Percentiles rank a stretch among this genome's conserved stretches.
Conservation (phyloP, 129 eudicot genomes). For the Kitagawia praeruptora region DNA sequence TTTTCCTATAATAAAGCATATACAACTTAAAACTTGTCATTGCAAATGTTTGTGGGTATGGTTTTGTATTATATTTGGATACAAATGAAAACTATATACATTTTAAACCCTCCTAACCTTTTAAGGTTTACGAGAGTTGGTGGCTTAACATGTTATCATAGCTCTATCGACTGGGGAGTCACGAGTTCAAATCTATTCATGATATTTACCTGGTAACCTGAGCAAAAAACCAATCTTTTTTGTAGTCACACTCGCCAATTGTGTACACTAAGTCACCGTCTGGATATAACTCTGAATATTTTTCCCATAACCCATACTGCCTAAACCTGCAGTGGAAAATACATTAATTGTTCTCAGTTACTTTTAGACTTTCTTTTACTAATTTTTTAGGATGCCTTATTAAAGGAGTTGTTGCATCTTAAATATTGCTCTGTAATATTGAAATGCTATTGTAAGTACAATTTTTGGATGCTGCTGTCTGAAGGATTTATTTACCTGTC, state of each 20-base stretch:
- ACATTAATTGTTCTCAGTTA: not conserved
- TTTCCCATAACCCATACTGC: constrained; percentile 72
- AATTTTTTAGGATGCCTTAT: not conserved
- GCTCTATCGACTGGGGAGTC: not conserved
- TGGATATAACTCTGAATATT: constrained; percentile 37
- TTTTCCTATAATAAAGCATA: constrained; percentile 22
- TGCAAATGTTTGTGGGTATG: not conserved
- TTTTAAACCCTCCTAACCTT: not conserved
- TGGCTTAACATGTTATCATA: not conserved
- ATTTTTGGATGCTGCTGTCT: not conserved
- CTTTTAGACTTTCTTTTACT: not conserved
- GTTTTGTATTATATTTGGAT: not conserved
- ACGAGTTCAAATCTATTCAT: not conserved
- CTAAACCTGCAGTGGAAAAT: constrained; percentile 40
- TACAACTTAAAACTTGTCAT: too few species aligned
- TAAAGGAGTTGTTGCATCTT: not conserved
- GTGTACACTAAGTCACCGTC: constrained; percentile 46
- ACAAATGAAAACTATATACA: not conserved
- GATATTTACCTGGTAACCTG: constrained; percentile 48
- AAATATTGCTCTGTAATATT: too few species aligned
- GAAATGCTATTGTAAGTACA: not conserved
- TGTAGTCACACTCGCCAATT: constrained; percentile 44
- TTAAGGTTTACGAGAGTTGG: not conserved
- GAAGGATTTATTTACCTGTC: constrained; percentile 39
- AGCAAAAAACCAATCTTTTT: constrained; percentile 67